These are phyloP conservation scores for Cornus controversa DNA, from an alignment of 148 eudicot genomes.

Conservation along the genomic window DNA sequence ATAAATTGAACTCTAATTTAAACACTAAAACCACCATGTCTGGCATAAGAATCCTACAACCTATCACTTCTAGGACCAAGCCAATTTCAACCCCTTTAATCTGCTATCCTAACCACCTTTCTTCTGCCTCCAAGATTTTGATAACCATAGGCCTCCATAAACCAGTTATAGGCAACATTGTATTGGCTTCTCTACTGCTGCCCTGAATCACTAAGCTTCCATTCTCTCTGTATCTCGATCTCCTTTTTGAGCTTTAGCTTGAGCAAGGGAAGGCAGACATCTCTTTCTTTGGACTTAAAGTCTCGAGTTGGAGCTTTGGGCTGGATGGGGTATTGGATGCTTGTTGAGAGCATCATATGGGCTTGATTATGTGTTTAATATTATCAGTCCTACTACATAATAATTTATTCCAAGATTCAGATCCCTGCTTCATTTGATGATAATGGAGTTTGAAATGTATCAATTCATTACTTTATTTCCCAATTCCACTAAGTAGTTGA, in stretches of 20 bases:
- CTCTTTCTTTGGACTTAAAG: neutral
- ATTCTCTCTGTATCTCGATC: neutral
- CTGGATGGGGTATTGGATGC: neutral
- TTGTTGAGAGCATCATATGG: neutral
- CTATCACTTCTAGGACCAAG: too few relatives aligned
- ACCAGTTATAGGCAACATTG: too few relatives aligned
- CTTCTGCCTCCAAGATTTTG: too few relatives aligned
- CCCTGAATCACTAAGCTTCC: neutral
- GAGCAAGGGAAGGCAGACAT: neutral
- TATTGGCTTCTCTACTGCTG: too few relatives aligned
- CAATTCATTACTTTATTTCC: neutral
- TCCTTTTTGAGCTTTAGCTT: neutral
- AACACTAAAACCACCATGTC: too few relatives aligned
- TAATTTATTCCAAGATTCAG: neutral
- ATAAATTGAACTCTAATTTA: too few relatives aligned
- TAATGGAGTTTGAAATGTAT: neutral
- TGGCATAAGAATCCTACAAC: too few relatives aligned
- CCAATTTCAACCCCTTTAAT: too few relatives aligned
- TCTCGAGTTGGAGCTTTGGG: neutral
- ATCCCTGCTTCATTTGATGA: neutral
- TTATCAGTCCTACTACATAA: neutral
- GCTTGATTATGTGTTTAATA: neutral
- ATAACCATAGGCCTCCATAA: too few relatives aligned
- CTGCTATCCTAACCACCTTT: too few relatives aligned
- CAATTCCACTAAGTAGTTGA: neutral